Evolutionary conservation across 1,139 yeast species (phyloP).

Genomic region (Entelexis sorbosivorans): DNA sequence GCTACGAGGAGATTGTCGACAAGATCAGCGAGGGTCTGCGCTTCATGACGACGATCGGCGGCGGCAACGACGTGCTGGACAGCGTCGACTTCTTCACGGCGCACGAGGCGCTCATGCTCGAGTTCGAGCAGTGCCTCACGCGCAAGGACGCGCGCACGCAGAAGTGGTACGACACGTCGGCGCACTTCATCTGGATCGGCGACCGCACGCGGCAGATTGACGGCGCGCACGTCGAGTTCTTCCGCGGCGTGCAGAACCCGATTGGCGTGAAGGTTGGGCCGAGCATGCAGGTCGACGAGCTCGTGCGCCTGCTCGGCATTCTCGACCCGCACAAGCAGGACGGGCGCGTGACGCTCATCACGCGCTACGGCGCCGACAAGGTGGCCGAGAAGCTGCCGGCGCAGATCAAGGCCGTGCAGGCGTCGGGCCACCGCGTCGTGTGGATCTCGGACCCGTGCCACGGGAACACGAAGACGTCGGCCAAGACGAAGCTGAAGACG

Average conservation of each 20-base stretch:
- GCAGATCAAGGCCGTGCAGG: slow-evolving; percentile 34
- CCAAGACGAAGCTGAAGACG: slow-evolving; percentile 35
- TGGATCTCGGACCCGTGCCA: slow-evolving; percentile 39
- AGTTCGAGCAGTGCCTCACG: slow-evolving; percentile 37
- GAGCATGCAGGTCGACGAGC: slow-evolving; percentile 33
- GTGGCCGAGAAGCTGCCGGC: slow-evolving; percentile 31
- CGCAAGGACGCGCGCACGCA: slow-evolving; percentile 24
- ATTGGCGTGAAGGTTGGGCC: slow-evolving; percentile 40
- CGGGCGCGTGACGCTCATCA: slow-evolving; percentile 36
- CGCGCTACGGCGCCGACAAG: slow-evolving; percentile 36
- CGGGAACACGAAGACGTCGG: slow-evolving; percentile 36
- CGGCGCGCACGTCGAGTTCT: slow-evolving; percentile 39
- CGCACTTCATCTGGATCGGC: slow-evolving; percentile 39
- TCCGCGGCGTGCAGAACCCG: slow-evolving; percentile 37
- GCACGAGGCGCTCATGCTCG: slow-evolving; percentile 37
- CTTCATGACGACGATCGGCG: slow-evolving; percentile 34
- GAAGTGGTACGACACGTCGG: slow-evolving; percentile 35
- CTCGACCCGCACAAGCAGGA: slow-evolving; percentile 34
- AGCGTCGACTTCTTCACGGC: slow-evolving; percentile 35
- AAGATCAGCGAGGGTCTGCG: slow-evolving; percentile 32
- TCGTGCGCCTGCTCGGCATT: slow-evolving; percentile 32
- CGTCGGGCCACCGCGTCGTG: slow-evolving; percentile 35
- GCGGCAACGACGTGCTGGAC: slow-evolving; percentile 20
- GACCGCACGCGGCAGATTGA: slow-evolving; percentile 37
- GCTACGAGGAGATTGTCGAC: slow-evolving; percentile 33